Evolutionary conservation across 768 basidiomycete species (phyloP), one percentile per base, ranked within the genome.

Genomic region (Kwoniella heveanensis): DNA sequence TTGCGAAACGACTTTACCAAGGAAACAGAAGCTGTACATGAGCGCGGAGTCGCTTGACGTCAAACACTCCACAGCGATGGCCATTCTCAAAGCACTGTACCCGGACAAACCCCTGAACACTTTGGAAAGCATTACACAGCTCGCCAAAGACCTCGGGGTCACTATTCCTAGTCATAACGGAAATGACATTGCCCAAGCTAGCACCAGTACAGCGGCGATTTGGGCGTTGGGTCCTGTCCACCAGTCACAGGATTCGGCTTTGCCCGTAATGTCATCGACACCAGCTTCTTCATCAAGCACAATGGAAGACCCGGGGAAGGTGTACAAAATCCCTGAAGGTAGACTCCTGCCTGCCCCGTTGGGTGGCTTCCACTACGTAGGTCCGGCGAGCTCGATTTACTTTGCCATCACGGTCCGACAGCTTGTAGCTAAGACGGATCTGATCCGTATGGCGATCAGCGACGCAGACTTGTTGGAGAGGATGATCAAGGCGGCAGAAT

Each of bases 301-400:
- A n/a, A n/a, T n/a, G n/a, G n/a, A n/a, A n/a, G n/a, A n/a, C n/a
- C n/a, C n/a, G n/a, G n/a, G n/a, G n/a, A n/a, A n/a, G n/a, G n/a
- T n/a, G 17, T 21, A 46, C 47, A 46, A 27, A 15, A 57, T 67
- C 21, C 66, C 60, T 8, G 66, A 62, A 52, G 66, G 66, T 1
- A 37, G 56, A 44, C 37, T 67, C 12, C n/a, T 67, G 12, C 50
- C 66, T 5, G 66, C 66, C 1, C 66, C 66, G 0, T n/a, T 48
- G 36, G 56, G 66, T 10, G 66, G 60, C 6, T 54, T 56, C 24
- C 66, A 67, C 44, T 67, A 67, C 32, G 66, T 67, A 48, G 66
- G 66, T 9, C 55, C 66, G 0, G 66, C 66, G 9, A 57, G 54
- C 26, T 54, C 56, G 1, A 37, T 57, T 13, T 36, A 13, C 13